Evolutionary conservation across 352 stramenopile genomes (phyloP), one percentile per base, ranked within the genome.

Genomic region (Pythium scleroteichum): DNA sequence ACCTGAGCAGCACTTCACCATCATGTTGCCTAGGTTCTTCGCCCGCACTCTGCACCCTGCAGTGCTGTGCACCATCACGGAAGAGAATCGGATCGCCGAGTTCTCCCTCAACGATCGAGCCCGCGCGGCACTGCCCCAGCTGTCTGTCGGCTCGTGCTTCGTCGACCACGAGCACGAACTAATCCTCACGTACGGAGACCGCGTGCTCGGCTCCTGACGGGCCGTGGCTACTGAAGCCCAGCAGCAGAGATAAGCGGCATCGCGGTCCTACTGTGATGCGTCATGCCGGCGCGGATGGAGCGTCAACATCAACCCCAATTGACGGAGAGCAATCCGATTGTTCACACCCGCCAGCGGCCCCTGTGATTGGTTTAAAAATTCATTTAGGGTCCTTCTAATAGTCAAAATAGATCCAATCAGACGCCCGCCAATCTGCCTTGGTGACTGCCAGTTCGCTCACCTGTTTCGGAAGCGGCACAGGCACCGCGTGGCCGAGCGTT

Each of bases 181-280:
- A 26, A 78, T 91, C 26, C 62, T 93, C 47, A 90, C 78, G 1
- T 91, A 93, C 64, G 82, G 79, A 24, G 70, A 87, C 58, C 64
- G 72, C 40, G 75, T 91, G 46, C 71, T 93, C 13, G 78, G 79
- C 46, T 64, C 41, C 39, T 55, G 38, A 53, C 16, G 4, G n/a
- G n/a, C n/a, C n/a, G n/a, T n/a, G n/a, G n/a, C n/a, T n/a, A n/a
- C n/a, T n/a, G n/a, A 35, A 35, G 29, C 5, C 29, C 29, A 35
- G 5, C 29, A 35, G 5, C 29, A 35, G 29, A 35, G 10, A n/a
- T n/a, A n/a, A n/a, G n/a, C n/a, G n/a, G n/a, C n/a, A n/a, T n/a
- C n/a, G n/a, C n/a, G n/a, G n/a, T 35, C 29, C 29, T 35, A 35
- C 29, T 35, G 29, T 35, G 5, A 10, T 35, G 29, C 22, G 22